Percentiles rank a stretch among this genome's conserved stretches.
phyloP scores from a whole-genome alignment of 805 yeast genomes.

The Metschnikowia kunwiensis region DNA sequence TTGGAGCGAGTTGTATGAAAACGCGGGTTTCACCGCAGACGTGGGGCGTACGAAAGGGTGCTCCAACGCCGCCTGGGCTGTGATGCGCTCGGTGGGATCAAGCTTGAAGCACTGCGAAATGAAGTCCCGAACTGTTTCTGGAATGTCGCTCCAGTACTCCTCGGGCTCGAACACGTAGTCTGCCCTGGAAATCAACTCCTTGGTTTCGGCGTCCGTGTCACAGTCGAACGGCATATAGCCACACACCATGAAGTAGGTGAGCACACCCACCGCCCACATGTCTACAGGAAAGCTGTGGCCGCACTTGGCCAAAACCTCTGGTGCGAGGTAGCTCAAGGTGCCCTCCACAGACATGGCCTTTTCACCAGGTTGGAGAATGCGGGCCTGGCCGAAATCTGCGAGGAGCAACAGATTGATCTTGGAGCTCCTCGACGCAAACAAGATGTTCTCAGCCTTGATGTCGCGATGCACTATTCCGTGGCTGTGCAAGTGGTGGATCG shows the following conservation, averaged over 20 bases:
- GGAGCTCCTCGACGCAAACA: slow-evolving; percentile 41
- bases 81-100: slow-evolving; percentile 45
- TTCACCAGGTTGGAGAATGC: slow-evolving; percentile 33
- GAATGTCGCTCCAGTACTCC: slow-evolving; percentile 51
- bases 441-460: slow-evolving; percentile 67
- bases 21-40: slow-evolving; percentile 7
- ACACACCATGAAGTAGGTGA: slow-evolving; percentile 64
- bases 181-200: slow-evolving; percentile 55
- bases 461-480: slow-evolving; percentile 68
- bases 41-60: slow-evolving; percentile 39
- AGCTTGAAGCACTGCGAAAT: slow-evolving; percentile 50
- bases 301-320: slow-evolving; percentile 53
- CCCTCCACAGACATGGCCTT: slow-evolving; percentile 35
- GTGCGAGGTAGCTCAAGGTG: slow-evolving; percentile 73
- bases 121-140: slow-evolving; percentile 55
- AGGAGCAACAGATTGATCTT: slow-evolving; percentile 41
- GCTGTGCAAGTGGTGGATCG: slow-evolving; percentile 55
- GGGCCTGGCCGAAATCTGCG: slow-evolving; percentile 67
- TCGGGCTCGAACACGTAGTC: slow-evolving; percentile 63
- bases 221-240: slow-evolving; percentile 81
- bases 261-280: slow-evolving; percentile 75
- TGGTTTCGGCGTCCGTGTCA: slow-evolving; percentile 65
- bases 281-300: slow-evolving; percentile 64
- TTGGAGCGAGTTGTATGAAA: slow-evolving; percentile 14
- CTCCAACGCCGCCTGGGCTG: slow-evolving; percentile 40